Base-by-base conservation (phyloP, 345 rosid species). In the Erysimum cheiranthoides region DNA sequence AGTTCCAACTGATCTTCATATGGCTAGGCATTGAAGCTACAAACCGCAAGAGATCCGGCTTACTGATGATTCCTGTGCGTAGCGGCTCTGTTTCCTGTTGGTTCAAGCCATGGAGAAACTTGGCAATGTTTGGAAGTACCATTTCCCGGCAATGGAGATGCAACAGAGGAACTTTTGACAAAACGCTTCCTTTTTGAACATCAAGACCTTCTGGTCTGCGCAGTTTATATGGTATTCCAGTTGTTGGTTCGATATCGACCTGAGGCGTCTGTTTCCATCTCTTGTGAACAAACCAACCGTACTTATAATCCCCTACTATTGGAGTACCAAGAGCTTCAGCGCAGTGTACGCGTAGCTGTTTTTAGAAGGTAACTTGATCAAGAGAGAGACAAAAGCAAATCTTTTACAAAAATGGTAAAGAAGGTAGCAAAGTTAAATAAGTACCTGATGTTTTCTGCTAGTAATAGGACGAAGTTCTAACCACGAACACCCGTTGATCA, bases 241-340 rank as follows among this genome's bases (percentile, higher is more conserved):
- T 85, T 1, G 63, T 80, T 16, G 93, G 97, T 78, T 93, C 97
- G 0, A 85, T 70, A 78, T 89, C 89, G 9, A 87, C 85, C 38
- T 73, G 82, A 13, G 93, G 89, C 89, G 84, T 88, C 69, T 89
- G 97, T 87, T 86, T 91, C 98, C 97, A 93, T 79, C 82, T 83
- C 71, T 74, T 85, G 79, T 93, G 98, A 73, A 89, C 85, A 45
- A 86, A 91, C 98, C 98, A 93, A 43, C 97, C 97, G 35, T 93
- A 93, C 73, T 91, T 88, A 40, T 89, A 93, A 81, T 93, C 96
- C 1, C 98, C 94, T 53, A 93, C 96, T 60, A 89, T 87, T 12
- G 98, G 98, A 45, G 96, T 91, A 47, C 97, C 98, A 1, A 93
- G 92, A 62, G 97, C 96, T 84, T 93, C 98, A 2, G 96, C 96